phyloP scores from a whole-genome alignment of 257 asterid species.

The Solanum chiquidenum region DNA sequence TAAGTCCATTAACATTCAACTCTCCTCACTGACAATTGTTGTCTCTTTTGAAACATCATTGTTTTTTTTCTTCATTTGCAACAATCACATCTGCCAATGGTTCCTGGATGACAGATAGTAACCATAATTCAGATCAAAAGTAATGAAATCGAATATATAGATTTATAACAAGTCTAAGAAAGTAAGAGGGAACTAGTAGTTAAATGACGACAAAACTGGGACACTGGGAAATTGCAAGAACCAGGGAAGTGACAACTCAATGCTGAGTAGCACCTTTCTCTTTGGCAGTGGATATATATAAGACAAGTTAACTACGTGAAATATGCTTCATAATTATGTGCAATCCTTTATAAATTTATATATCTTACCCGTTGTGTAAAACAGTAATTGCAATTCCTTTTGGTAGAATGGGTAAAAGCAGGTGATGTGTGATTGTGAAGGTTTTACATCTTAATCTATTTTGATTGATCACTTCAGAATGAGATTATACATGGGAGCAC shows the following conservation, averaged over 20 bases:
- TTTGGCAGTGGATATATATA: neutral
- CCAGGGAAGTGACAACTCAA: neutral
- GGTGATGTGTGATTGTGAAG: neutral
- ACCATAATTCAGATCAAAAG: neutral
- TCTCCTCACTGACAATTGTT: neutral
- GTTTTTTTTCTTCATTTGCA: conserved; percentile 5
- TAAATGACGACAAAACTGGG: neutral
- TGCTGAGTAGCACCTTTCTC: neutral
- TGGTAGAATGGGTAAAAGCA: neutral
- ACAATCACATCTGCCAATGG: neutral
- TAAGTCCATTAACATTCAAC: neutral
- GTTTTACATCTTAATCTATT: neutral
- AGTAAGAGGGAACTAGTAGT: neutral
- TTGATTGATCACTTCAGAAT: neutral
- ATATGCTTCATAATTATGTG: neutral
- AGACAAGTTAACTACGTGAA: neutral
- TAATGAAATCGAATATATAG: neutral
- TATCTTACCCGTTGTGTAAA: neutral
- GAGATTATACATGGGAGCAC: neutral
- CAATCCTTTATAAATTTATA: neutral
- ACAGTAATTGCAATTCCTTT: neutral
- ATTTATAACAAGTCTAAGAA: neutral
- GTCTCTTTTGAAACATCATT: neutral
- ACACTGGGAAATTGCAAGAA: neutral
- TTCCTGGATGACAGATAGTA: conserved; percentile 14